Percentiles rank a stretch among this genome's conserved stretches.
phyloP scores from a whole-genome alignment of 2,329 filamentous ascomycete genomes.

The Huntiella savannae region DNA sequence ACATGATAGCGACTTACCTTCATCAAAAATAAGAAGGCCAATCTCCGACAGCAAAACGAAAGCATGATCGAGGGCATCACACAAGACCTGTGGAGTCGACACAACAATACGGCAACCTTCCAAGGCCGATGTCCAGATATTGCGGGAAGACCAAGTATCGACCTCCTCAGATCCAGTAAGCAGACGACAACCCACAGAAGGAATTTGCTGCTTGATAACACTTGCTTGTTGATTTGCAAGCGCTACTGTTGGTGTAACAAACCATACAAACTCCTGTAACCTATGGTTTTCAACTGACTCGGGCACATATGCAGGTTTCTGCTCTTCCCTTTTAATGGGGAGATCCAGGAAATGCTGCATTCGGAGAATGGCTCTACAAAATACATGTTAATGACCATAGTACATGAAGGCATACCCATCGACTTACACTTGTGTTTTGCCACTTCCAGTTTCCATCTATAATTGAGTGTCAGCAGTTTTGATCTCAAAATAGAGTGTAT shows the following conservation, averaged over 20 bases:
- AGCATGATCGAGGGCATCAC: constrained; percentile 54
- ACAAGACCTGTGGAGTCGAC: constrained; percentile 56
- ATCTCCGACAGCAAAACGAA: constrained; percentile 49
- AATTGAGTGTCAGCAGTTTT: not conserved
- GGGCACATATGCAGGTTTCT: too few relatives aligned
- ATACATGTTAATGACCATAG: not conserved
- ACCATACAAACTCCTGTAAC: constrained; percentile 43
- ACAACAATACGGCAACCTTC: constrained; percentile 50
- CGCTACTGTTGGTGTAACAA: constrained; percentile 49
- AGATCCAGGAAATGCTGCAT: constrained; percentile 3
- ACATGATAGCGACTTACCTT: constrained; percentile 34
- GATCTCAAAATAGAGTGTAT: constrained; percentile 9
- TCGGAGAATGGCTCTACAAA: constrained; percentile 6
- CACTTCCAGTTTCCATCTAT: constrained; percentile 64
- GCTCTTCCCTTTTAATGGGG: too few relatives aligned
- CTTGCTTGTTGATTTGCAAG: constrained; percentile 47
- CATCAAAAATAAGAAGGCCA: constrained; percentile 61
- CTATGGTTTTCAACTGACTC: constrained; percentile 11
- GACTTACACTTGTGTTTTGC: constrained; percentile 57
- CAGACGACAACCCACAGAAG: constrained; percentile 37
- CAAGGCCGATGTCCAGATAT: constrained; percentile 49
- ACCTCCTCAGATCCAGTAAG: constrained; percentile 51
- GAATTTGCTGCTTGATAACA: constrained; percentile 40
- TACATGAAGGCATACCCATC: not conserved
- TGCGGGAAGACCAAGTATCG: constrained; percentile 50